Percentiles rank a stretch among this genome's conserved stretches.
These are phyloP conservation scores for Chaetomiaceae sp. DNA, from an alignment of 2,329 filamentous ascomycete genomes.

Conservation along the genomic window DNA sequence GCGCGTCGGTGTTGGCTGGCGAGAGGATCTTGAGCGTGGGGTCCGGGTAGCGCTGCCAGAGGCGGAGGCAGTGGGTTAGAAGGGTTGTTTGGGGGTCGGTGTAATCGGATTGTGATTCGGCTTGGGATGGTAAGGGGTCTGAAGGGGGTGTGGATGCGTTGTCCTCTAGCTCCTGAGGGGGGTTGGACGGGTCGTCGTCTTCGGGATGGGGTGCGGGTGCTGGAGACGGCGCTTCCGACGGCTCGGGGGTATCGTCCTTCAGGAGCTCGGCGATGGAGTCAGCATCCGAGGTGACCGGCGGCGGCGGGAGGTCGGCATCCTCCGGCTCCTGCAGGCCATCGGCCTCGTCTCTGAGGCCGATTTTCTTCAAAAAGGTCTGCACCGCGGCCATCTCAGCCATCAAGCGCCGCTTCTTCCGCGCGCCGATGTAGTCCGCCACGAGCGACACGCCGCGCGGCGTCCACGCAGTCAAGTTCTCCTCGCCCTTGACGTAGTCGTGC, in stretches of 20 bases:
- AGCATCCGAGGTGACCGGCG: conserved; percentile 15
- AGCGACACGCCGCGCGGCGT: conserved; percentile 82
- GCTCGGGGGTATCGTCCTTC: conserved; percentile 29
- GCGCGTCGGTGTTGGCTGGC: conserved; percentile 60
- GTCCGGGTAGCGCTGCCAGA: conserved; percentile 60
- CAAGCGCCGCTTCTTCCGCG: conserved; percentile 66
- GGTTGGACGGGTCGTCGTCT: conserved; percentile 25
- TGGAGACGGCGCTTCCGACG: conserved; percentile 2
- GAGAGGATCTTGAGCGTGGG: conserved; percentile 50
- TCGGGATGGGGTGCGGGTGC: conserved; percentile 14
- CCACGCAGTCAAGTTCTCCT: conserved; percentile 82
- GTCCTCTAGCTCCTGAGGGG: conserved; percentile 14
- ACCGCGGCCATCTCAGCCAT: conserved; percentile 75
- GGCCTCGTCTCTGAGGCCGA: conserved; percentile 40
- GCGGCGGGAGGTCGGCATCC: conserved; percentile 33
- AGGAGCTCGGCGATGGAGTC: conserved; percentile 53
- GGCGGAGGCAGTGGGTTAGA: conserved; percentile 51
- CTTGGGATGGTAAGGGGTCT: conserved; percentile 10
- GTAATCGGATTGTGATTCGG: conserved; percentile 34
- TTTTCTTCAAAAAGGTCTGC: conserved; percentile 57
- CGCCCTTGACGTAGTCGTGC: conserved; percentile 92
- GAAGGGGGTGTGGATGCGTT: conserved; percentile 15
- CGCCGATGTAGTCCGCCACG: conserved; percentile 76
- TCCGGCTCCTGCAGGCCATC: conserved; percentile 31
- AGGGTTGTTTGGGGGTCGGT: conserved; percentile 41